These are phyloP conservation scores for Passalora sequoiae DNA, from an alignment of 2,329 filamentous ascomycete species.

Conservation along the genomic window DNA sequence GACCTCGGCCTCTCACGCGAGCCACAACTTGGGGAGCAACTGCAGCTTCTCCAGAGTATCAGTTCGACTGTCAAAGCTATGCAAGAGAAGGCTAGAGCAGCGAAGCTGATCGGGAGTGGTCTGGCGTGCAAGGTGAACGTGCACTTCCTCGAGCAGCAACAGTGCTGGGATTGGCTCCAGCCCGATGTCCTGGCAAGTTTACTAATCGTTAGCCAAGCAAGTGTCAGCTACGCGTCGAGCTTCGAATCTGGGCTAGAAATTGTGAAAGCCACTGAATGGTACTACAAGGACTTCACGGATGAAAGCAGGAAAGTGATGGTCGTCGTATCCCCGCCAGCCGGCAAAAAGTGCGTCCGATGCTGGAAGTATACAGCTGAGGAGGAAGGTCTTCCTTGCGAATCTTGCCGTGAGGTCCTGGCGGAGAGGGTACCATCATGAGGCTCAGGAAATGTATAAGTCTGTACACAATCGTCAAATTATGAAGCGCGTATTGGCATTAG, in stretches of 20 bases:
- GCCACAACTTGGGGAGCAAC: constrained; percentile 44
- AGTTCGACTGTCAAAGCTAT: constrained; percentile 65
- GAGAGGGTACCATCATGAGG: constrained; percentile 24
- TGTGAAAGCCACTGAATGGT: too few species aligned
- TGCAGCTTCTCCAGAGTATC: constrained; percentile 45
- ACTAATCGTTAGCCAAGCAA: constrained; percentile 41
- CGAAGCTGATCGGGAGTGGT: constrained; percentile 72
- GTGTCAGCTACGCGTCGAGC: too few species aligned
- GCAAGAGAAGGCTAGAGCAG: constrained; percentile 65
- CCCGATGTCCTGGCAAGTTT: constrained; percentile 36
- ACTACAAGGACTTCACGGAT: too few species aligned
- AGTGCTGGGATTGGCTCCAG: constrained; percentile 15
- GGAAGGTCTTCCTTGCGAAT: constrained; percentile 59
- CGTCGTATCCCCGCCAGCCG: constrained; percentile 41
- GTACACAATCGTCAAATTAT: too few species aligned
- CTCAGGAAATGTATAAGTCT: too few species aligned
- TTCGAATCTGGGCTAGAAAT: too few species aligned
- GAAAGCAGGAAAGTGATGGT: too few species aligned
- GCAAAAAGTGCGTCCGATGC: constrained; percentile 75
- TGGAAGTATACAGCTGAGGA: constrained; percentile 77
- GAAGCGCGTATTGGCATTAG: too few species aligned
- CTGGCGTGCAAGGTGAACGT: constrained; percentile 70
- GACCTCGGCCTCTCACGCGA: constrained; percentile 4
- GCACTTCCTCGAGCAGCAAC: constrained; percentile 16
- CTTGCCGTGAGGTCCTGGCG: constrained; percentile 65